Base-by-base conservation (phyloP, 441 rosid genomes). In the Corymbia calophylla region DNA sequence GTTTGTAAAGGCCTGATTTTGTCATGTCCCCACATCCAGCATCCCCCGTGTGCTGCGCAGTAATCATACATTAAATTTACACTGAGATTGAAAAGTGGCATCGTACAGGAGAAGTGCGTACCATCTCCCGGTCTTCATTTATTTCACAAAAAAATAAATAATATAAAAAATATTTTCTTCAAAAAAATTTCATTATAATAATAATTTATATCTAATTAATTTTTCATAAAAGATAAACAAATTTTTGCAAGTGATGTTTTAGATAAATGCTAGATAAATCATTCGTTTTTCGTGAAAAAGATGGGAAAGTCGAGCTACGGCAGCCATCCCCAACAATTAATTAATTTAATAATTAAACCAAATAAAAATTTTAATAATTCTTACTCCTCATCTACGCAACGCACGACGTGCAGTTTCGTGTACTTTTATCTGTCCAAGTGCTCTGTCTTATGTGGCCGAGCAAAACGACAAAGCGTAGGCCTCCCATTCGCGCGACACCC, bases 41-140 rank as follows among this genome's bases (percentile, higher is more conserved):
- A 9, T 56, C 6, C 23, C 2, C 25, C 29, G 10, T 23, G 29
- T 1, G 0, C 29, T 23, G 23, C 3, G 0, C 3, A 16, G 4
- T 35, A 35, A 5, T 10, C 5, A 3, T 35, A 18, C 15, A 70
- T 35, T 35, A 8, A 9, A 70, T 70, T 9, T 0, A 10, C 11
- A 35, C 8, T 70, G 14, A 70, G 27, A 5, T 4, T 19, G 5
- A 35, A 70, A 35, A 35, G 47, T 10, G 48, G 2, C 81, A 70
- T 17, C 2, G 11, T 2, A 31, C 23, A 1, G 5, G 64, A 29
- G n/a, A 55, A 55, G 7, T 7, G 4, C 10, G 23, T 19, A 25
- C 2, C 9, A 39, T 39, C 5, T 5, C 44, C 5, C 6, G 44
- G 6, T 39, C 44, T 39, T 39, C 44, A 39, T 39, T 39, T 39